Evolutionary conservation across 73 alveolate genomes (phyloP).

Genomic region (Paramecium octaurelia): DNA sequence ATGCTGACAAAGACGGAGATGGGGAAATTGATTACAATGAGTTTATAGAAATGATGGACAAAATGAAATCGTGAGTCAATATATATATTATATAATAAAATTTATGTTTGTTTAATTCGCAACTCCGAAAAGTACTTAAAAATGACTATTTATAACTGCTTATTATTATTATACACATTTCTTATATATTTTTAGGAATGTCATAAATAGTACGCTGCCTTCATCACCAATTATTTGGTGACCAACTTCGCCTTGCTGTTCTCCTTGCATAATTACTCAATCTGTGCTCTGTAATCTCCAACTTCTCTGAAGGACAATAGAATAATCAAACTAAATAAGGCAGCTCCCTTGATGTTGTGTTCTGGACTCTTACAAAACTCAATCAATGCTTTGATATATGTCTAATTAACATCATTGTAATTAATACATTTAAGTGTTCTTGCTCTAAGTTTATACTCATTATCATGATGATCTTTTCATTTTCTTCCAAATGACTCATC

Average conservation of each 20-base stretch:
- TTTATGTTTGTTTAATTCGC: not conserved
- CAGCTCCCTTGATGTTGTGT: slow-evolving; percentile 38
- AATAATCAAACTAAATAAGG: slow-evolving; percentile 35
- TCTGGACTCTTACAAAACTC: slow-evolving; percentile 52
- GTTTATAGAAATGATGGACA: slow-evolving; percentile 67
- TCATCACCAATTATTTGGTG: not conserved
- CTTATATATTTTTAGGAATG: not conserved
- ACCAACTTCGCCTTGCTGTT: not conserved
- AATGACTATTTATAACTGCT: too few species aligned
- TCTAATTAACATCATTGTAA: not conserved
- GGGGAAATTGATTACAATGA: slow-evolving; percentile 77
- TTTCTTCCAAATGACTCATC: slow-evolving; percentile 21
- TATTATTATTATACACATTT: not conserved
- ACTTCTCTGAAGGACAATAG: slow-evolving; percentile 22
- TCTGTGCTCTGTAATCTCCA: not conserved
- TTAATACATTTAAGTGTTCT: not conserved
- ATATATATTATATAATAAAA: not conserved
- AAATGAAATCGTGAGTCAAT: slow-evolving; percentile 20
- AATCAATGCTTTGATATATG: not conserved
- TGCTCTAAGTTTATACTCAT: slow-evolving; percentile 8
- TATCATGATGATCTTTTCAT: not conserved
- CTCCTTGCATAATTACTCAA: not conserved
- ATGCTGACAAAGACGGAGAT: slow-evolving; percentile 76
- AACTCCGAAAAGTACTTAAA: not conserved
- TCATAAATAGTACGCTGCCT: slow-evolving; percentile 23